A percentile compares a stretch with the other conserved stretches of the same genome.
Evolutionary conservation across 768 basidiomycete genomes (phyloP).

Genomic region (Lanmaoa rubissima): DNA sequence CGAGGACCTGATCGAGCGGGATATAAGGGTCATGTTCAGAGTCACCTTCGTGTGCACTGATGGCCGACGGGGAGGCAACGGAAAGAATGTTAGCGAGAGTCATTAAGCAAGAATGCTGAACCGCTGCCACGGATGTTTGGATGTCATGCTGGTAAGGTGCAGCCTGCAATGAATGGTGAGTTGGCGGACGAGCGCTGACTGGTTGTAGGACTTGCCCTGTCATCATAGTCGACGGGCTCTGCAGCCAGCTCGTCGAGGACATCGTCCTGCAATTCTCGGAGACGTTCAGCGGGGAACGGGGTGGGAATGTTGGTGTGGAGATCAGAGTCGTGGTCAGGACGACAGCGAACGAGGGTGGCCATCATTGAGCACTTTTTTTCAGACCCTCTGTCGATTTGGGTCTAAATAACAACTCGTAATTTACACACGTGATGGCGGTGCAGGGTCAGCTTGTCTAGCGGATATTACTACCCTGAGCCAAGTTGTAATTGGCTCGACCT

Average conservation of each 20-base stretch:
- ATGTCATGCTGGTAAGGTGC: constrained; percentile 50
- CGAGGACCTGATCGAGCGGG: constrained; percentile 12
- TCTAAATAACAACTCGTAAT: constrained; percentile 5
- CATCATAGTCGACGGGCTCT: constrained; percentile 23
- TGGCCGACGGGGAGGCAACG: constrained; percentile 28
- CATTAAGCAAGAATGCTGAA: constrained; percentile 73
- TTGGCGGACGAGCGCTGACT: background rate
- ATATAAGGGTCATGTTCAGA: constrained; percentile 39
- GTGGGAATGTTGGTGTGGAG: constrained; percentile 17
- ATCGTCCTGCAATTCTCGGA: constrained; percentile 9
- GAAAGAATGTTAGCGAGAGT: constrained; percentile 70
- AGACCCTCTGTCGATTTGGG: too few species aligned
- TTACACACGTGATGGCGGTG: constrained; percentile 23
- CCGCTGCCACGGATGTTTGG: constrained; percentile 67
- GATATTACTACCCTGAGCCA: background rate
- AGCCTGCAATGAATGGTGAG: constrained; percentile 5
- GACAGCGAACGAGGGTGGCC: constrained; percentile 28
- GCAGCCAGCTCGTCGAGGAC: constrained; percentile 23
- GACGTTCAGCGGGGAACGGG: constrained; percentile 21
- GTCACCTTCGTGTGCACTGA: constrained; percentile 46
- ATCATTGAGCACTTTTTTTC: constrained; percentile 19
- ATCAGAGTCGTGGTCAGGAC: background rate
- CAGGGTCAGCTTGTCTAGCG: constrained; percentile 3
- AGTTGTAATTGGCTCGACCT: background rate
- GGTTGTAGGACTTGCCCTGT: constrained; percentile 3